A percentile compares a stretch with the other conserved stretches of the same genome.
Evolutionary conservation across 1,284 basidiomycete genomes (phyloP).

Genomic region (Sporisorium graminicola): DNA sequence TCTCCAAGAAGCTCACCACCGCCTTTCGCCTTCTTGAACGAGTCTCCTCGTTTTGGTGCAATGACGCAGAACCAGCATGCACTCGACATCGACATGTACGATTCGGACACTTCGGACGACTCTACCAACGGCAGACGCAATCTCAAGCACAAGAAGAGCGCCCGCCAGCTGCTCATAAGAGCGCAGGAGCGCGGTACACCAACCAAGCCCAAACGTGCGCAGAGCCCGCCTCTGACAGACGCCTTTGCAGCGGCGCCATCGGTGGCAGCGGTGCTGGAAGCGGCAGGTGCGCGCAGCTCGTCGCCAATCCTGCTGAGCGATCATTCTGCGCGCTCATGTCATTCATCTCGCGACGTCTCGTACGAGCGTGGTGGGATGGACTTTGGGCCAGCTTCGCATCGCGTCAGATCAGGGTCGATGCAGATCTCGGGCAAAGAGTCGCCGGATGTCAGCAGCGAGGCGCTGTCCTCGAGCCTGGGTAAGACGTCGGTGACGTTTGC

Average conservation of each 20-base stretch:
- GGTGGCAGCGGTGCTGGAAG: conserved; percentile 37
- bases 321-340: conserved; percentile 23
- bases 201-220: conserved; percentile 55
- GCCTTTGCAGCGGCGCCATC: conserved; percentile 35
- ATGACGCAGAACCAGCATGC: conserved; percentile 21
- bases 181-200: conserved; percentile 62
- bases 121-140: conserved; percentile 13
- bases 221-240: conserved; percentile 53
- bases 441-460: conserved; percentile 33
- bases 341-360: conserved; percentile 28
- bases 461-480: conserved; percentile 32
- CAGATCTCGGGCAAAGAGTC: conserved; percentile 24
- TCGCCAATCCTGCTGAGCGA: conserved; percentile 39
- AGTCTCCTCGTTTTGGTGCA: conserved; percentile 14
- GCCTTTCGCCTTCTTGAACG: conserved; percentile 1
- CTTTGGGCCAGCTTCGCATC: conserved; percentile 14
- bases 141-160: conserved; percentile 50
- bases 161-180: conserved; percentile 56
- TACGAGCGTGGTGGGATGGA: conserved; percentile 31
- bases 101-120: conserved; percentile 42
- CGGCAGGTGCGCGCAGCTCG: conserved; percentile 35
- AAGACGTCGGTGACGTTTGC: conserved; percentile 37
- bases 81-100: conserved; percentile 47
- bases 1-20: conserved; percentile 18
- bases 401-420: conserved; percentile 19